Evolutionary conservation across 148 eudicot species (phyloP).

Genomic region (Chenopodium suecicum): DNA sequence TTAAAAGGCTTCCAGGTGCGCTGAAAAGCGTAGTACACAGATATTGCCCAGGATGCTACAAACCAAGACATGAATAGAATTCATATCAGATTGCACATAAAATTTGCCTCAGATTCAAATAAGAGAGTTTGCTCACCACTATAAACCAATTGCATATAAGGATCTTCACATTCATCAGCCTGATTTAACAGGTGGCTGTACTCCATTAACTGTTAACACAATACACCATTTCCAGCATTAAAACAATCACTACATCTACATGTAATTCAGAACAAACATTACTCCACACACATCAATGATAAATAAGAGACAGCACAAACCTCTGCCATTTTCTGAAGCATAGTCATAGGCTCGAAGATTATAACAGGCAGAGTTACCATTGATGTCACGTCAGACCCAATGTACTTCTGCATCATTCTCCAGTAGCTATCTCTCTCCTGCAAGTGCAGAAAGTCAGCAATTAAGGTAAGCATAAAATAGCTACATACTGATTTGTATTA

Average conservation of each 20-base stretch:
- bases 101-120: slow-evolving; percentile 4
- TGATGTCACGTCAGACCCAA: slow-evolving; percentile 94
- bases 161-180: slow-evolving; percentile 98
- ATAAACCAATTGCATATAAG: slow-evolving; percentile 88
- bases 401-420: slow-evolving; percentile 95
- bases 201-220: slow-evolving; percentile 79
- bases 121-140: slow-evolving; percentile 49
- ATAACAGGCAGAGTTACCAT: slow-evolving; percentile 97
- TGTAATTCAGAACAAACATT: not conserved
- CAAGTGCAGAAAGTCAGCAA: slow-evolving; percentile 4
- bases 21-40: slow-evolving; percentile 82
- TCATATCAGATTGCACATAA: slow-evolving; percentile 1
- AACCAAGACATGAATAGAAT: slow-evolving; percentile 9
- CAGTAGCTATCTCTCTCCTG: slow-evolving; percentile 95
- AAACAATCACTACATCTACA: slow-evolving; percentile 8
- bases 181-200: slow-evolving; percentile 79
- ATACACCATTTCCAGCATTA: slow-evolving; percentile 14
- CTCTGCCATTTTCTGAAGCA: slow-evolving; percentile 99
- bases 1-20: slow-evolving; percentile 99
- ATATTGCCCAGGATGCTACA: slow-evolving; percentile 85
- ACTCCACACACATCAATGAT: not conserved
- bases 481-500: not conserved
- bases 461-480: slow-evolving; percentile 1
- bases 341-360: slow-evolving; percentile 99
- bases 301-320: slow-evolving; percentile 40